Percentiles rank a stretch among this genome's conserved stretches.
These are phyloP conservation scores for Termitomyces sp. DNA, from an alignment of 768 basidiomycete species.

Conservation along the genomic window DNA sequence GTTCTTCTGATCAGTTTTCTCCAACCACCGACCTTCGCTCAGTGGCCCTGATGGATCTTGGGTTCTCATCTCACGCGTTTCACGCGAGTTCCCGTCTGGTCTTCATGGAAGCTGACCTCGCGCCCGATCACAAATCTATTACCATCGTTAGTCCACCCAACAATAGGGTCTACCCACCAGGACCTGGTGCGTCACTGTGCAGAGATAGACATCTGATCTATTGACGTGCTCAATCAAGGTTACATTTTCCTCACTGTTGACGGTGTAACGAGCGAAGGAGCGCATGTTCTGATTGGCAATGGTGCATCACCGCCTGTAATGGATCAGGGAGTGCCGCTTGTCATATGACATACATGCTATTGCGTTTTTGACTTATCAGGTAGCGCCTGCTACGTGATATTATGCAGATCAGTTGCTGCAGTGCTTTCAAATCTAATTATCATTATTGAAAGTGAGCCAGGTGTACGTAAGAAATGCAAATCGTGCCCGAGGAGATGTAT, in stretches of 20 bases:
- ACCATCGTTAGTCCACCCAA: constrained; percentile 29
- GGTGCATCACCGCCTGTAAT: constrained; percentile 30
- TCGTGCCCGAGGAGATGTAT: too few relatives aligned
- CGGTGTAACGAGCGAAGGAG: constrained; percentile 30
- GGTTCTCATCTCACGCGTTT: constrained; percentile 36
- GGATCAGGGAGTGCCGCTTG: constrained; percentile 22
- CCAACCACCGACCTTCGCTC: neutral
- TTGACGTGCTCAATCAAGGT: constrained; percentile 6
- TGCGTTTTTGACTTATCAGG: too few relatives aligned
- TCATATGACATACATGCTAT: neutral
- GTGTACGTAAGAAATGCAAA: too few relatives aligned
- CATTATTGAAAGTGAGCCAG: too few relatives aligned
- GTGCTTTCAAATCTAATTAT: too few relatives aligned
- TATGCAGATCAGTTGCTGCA: too few relatives aligned
- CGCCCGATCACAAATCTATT: constrained; percentile 24
- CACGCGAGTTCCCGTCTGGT: constrained; percentile 34
- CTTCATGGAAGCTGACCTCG: constrained; percentile 27
- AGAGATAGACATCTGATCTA: neutral
- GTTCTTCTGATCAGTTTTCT: neutral
- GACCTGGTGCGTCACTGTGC: constrained; percentile 25
- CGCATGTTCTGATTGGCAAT: constrained; percentile 31
- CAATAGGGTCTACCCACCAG: constrained; percentile 33
- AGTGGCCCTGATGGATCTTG: constrained; percentile 36
- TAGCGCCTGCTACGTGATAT: too few relatives aligned
- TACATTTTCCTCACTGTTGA: constrained; percentile 24